These are phyloP conservation scores for Citrus inodora DNA, from an alignment of 345 rosid species.

Conservation along the genomic window DNA sequence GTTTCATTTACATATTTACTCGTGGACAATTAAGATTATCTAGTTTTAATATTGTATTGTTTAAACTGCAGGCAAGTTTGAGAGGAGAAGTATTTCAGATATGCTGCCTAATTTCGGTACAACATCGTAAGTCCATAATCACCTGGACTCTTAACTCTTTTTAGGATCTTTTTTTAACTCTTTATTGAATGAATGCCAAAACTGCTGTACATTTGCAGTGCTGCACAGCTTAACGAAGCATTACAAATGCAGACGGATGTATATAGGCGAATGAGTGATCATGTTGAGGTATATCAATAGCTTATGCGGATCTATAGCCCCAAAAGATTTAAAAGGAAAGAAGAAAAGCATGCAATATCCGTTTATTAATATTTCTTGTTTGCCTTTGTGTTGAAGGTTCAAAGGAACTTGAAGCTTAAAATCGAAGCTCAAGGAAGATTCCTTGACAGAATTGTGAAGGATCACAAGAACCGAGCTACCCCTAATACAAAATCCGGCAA, in stretches of 20 bases:
- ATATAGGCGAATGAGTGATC: constrained; percentile 34
- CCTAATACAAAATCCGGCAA: constrained; percentile 15
- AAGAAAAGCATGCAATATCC: neutral
- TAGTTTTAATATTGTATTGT: neutral
- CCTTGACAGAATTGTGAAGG: constrained; percentile 38
- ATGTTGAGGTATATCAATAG: constrained; percentile 39
- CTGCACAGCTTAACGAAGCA: constrained; percentile 54
- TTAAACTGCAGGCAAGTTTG: constrained; percentile 40
- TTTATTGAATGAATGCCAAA: neutral
- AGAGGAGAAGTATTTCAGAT: constrained; percentile 50
- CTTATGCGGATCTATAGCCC: neutral
- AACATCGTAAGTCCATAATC: constrained; percentile 34
- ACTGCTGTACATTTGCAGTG: constrained; percentile 22
- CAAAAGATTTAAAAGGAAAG: neutral
- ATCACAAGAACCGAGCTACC: constrained; percentile 16
- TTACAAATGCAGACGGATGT: constrained; percentile 45
- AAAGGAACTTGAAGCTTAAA: constrained; percentile 47
- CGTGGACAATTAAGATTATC: neutral
- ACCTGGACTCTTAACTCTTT: neutral
- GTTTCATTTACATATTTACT: neutral
- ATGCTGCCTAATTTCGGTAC: constrained; percentile 54
- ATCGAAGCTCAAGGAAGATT: constrained; percentile 56
- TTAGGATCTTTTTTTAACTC: neutral
- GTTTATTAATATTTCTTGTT: neutral
- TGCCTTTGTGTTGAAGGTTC: constrained; percentile 28